Percentiles rank a stretch among this genome's conserved stretches.
Evolutionary conservation across 1,284 basidiomycete species (phyloP).

Genomic region (Cerrena zonata): DNA sequence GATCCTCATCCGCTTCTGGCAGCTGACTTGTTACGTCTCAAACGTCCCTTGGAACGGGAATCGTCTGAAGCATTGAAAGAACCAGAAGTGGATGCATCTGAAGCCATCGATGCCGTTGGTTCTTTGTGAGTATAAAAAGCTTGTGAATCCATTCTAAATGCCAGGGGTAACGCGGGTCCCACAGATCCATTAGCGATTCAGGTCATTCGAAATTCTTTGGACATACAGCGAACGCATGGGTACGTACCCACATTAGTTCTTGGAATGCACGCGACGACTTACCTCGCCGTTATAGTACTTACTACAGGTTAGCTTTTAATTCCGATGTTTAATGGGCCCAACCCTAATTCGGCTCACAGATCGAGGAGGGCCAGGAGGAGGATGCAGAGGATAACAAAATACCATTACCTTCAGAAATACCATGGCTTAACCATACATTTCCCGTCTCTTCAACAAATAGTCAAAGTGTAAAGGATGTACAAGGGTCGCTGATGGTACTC

Average conservation of each 20-base stretch:
- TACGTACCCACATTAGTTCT: constrained; percentile 30
- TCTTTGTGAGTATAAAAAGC: constrained; percentile 54
- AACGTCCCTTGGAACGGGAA: constrained; percentile 54
- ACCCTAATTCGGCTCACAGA: constrained; percentile 31
- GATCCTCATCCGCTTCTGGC: constrained; percentile 52
- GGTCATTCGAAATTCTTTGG: constrained; percentile 63
- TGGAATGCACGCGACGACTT: constrained; percentile 11
- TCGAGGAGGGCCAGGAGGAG: constrained; percentile 51
- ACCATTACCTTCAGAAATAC: constrained; percentile 43
- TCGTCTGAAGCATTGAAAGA: constrained; percentile 26
- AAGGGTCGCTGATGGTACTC: constrained; percentile 37
- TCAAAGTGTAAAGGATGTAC: constrained; percentile 39
- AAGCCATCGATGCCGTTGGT: constrained; percentile 56
- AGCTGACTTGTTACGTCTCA: constrained; percentile 57
- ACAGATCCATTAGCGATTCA: constrained; percentile 53
- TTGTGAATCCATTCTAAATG: constrained; percentile 7
- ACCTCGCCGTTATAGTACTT: constrained; percentile 29
- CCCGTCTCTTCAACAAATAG: constrained; percentile 45
- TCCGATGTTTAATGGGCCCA: constrained; percentile 7
- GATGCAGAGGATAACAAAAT: constrained; percentile 40
- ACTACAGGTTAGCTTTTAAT: constrained; percentile 25
- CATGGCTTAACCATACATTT: constrained; percentile 56
- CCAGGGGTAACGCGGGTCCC: too few species aligned
- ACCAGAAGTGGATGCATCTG: constrained; percentile 37
- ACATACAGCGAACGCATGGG: constrained; percentile 61